These are phyloP conservation scores for Phytophthora uliginosa DNA, from an alignment of 352 stramenopile genomes.

Conservation along the genomic window DNA sequence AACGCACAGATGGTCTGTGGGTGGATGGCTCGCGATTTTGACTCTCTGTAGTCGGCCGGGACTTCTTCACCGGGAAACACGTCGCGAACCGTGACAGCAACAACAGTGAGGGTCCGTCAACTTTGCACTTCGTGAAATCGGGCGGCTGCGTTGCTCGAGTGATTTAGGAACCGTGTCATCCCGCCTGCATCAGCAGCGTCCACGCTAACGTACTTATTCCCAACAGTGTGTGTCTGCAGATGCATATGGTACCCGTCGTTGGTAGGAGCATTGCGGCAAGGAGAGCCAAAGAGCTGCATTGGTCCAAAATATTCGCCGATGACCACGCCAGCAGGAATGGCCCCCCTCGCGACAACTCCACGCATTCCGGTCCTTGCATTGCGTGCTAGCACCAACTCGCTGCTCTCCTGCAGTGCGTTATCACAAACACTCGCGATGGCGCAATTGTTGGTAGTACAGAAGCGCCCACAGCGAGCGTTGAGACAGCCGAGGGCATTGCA, in stretches of 20 bases:
- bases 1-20: no score
- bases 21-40: no score
- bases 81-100: not conserved
- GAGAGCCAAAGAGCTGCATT: not conserved
- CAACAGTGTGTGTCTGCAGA: not conserved
- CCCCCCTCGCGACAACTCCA: not conserved
- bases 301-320: not conserved
- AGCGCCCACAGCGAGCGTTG: not conserved
- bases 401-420: not conserved
- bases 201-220: not conserved
- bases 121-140: not conserved
- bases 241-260: not conserved
- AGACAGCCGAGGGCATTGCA: not conserved
- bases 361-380: not conserved
- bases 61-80: not conserved
- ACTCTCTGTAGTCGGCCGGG: not conserved
- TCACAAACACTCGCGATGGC: not conserved
- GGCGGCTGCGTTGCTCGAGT: not conserved
- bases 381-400: not conserved
- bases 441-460: not conserved
- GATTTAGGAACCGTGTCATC: conserved; percentile 1
- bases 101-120: not conserved
- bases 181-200: not conserved
- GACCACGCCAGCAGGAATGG: not conserved
- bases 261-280: not conserved